Base-by-base conservation (phyloP, 306 rosid genomes). In the Purshia tridentata region DNA sequence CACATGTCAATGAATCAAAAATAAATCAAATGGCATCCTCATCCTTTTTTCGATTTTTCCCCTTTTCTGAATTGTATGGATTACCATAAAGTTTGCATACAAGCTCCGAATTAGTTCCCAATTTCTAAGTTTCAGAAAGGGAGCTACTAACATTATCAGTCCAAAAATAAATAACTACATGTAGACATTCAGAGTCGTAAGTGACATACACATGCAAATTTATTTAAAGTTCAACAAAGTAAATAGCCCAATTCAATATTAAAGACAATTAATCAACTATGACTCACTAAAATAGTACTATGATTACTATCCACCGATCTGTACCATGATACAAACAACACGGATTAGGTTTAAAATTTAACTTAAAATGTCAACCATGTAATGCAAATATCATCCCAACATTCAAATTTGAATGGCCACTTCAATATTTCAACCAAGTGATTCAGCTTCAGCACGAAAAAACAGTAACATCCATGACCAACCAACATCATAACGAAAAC, bases 351-450 rank as follows among this genome's bases (percentile, higher is more conserved):
- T 42, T 4, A 9, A 12, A 4, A 7, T 11, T 3, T 41, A 15
- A n/a, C 8, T 2, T 1, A 50, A 22, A 39, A 41, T 5, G 29
- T 48, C 47, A 2, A 39, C 59, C 14, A 11, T 19, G 7, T 18
- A 60, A 29, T 14, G 23, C 47, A 63, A 76, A 53, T 53, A 14
- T 18, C 77, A 76, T 40, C 23, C 55, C 16, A 20, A 4, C 45
- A 54, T 23, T 55, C 19, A 20, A 4, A 48, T 29, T 60, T 4
- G 8, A 55, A 23, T 46, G 13, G 50, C 70, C 45, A 70, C 46
- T 51, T 8, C 35, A 22, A 22, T 56, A 8, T 7, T 29, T 16
- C 67, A 42, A 50, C 64, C 11, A 9, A 60, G 18, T 20, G 50
- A 35, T 13, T 54, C 20, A 19, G 54, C 37, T 45, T 46, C 37